Percentiles rank a stretch among this genome's conserved stretches.
Evolutionary conservation across 805 yeast species (phyloP).

Genomic region (Metschnikowia santaceciliae): DNA sequence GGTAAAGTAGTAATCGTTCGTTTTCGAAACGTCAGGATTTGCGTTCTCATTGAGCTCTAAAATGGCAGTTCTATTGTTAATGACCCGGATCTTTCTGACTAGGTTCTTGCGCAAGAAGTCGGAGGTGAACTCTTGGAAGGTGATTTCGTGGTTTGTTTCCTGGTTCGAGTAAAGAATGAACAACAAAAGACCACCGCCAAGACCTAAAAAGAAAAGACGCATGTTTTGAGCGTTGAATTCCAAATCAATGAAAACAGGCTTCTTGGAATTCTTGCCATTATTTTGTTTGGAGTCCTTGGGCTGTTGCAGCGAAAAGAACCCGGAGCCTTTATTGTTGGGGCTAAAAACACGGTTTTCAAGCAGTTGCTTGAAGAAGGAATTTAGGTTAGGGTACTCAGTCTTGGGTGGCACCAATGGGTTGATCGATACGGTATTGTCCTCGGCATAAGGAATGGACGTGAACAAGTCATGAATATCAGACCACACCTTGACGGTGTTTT

Average conservation of each 20-base stretch:
- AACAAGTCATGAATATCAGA: slow-evolving; percentile 27
- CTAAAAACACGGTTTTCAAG: neutral
- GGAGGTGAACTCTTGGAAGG: slow-evolving; percentile 89
- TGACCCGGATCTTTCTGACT: slow-evolving; percentile 69
- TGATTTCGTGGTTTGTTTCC: slow-evolving; percentile 47
- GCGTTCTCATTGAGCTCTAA: slow-evolving; percentile 55
- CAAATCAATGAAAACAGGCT: slow-evolving; percentile 15
- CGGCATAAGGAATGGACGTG: slow-evolving; percentile 20
- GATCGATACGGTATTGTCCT: slow-evolving; percentile 9
- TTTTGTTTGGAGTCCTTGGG: slow-evolving; percentile 8
- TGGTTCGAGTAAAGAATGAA: slow-evolving; percentile 21
- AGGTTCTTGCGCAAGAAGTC: slow-evolving; percentile 70
- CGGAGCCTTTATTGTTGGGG: neutral
- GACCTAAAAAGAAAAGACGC: slow-evolving; percentile 29
- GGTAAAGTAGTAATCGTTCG: slow-evolving; percentile 49
- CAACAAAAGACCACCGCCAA: slow-evolving; percentile 26
- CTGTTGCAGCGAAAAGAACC: neutral
- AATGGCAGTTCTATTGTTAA: slow-evolving; percentile 72
- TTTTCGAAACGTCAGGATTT: slow-evolving; percentile 19
- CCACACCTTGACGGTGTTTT: slow-evolving; percentile 23
- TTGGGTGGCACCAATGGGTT: slow-evolving; percentile 2
- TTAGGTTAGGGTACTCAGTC: neutral
- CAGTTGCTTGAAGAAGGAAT: neutral
- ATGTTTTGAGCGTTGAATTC: slow-evolving; percentile 23
- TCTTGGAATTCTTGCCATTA: slow-evolving; percentile 6